Evolutionary conservation across 2,329 filamentous ascomycete species (phyloP).

Genomic region (Rhytidhysteron rufulum): DNA sequence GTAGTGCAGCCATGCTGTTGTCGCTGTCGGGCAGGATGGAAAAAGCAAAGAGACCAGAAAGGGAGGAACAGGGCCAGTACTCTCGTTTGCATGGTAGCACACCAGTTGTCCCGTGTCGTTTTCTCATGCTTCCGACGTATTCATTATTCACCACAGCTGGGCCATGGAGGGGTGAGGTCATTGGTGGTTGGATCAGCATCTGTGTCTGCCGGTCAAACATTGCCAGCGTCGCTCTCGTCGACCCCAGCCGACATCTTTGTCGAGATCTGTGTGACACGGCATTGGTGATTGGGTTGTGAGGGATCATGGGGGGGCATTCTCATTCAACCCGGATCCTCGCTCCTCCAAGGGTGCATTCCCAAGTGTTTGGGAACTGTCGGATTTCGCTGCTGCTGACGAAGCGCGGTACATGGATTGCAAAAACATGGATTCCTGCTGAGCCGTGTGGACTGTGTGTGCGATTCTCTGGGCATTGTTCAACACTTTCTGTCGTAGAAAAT

Average conservation of each 20-base stretch:
- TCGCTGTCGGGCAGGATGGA: too few relatives aligned
- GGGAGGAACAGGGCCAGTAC: too few relatives aligned
- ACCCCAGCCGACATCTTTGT: not conserved
- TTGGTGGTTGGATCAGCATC: conserved; percentile 3
- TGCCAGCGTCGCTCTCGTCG: not conserved
- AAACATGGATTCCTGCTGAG: too few relatives aligned
- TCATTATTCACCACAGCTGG: conserved; percentile 4
- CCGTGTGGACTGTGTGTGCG: too few relatives aligned
- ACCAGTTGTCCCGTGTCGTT: conserved; percentile 9
- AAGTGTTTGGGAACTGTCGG: not conserved
- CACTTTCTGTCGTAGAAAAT: too few relatives aligned
- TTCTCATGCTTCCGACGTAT: conserved; percentile 10
- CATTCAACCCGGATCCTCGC: conserved; percentile 2
- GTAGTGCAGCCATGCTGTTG: too few relatives aligned
- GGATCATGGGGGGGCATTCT: not conserved
- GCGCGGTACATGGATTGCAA: not conserved
- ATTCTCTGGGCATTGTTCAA: too few relatives aligned
- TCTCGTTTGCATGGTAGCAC: too few relatives aligned
- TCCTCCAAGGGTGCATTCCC: not conserved
- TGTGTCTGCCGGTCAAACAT: not conserved
- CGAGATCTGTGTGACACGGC: not conserved
- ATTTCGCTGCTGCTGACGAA: not conserved
- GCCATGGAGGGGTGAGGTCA: conserved; percentile 9
- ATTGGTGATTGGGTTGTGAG: too few relatives aligned
- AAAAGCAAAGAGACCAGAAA: too few relatives aligned